Base-by-base conservation (phyloP, 1,139 yeast species). In the Spathaspora jeffriesii region DNA sequence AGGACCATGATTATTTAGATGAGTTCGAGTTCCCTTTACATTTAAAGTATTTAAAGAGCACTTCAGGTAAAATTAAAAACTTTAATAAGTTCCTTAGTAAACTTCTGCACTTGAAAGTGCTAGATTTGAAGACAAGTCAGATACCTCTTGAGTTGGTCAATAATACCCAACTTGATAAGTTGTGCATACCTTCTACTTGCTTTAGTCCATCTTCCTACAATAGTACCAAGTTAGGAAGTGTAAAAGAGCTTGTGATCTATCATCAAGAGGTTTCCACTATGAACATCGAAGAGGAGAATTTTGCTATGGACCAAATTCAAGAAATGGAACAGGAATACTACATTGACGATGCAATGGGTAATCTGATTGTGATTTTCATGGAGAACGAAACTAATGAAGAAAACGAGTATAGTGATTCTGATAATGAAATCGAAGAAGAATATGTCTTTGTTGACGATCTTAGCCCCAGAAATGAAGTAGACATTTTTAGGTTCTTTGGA, bases 151-250 rank as follows among this genome's bases (percentile, higher is more conserved):
- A 34, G 13, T 34, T 34, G 22, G 20, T 6, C 5, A 34, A 34
- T 10, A 34, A 18, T 34, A 10, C 20, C 23, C 38, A 34, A 18
- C 38, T 34, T 7, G 38, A 34, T 9, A 34, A 34, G 22, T 10
- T 34, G 8, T 34, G 38, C 23, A 34, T 34, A 18, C 38, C 38
- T 15, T 34, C 38, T 34, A 34, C 38, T 34, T 34, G 38, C 14
- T 34, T 34, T 18, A 34, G 5, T 18, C 23, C 23, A 18, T 34
- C 20, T 7, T 9, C 21, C 22, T 17, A 34, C n/a, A 34, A 34
- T 17, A 34, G 4, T 34, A 22, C 14, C 11, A 18, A 18, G 2
- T 9, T 34, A 4, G 32, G 32, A 30, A 17, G 23, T 6, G 21
- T 18, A 34, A 34, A 17, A 5, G 14, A 34, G 11, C 23, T 34